phyloP scores from a whole-genome alignment of 805 yeast species.

The Ogataea paraovalis region DNA sequence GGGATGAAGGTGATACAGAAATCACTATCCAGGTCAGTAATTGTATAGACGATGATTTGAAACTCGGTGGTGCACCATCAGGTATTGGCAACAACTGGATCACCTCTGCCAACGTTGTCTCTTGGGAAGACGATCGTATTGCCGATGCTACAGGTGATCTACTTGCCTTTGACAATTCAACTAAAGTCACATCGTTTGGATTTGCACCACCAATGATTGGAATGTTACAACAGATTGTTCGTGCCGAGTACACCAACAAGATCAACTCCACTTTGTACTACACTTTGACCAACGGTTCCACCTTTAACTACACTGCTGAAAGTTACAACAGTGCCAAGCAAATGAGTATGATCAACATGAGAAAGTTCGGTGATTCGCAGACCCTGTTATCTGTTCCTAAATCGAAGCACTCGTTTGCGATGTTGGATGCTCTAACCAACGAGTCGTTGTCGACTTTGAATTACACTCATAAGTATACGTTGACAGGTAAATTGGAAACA shows the following conservation, averaged over 20 bases:
- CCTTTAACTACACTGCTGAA: conserved; percentile 29
- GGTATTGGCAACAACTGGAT: conserved; percentile 56
- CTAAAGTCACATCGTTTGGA: conserved; percentile 30
- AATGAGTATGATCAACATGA: conserved; percentile 37
- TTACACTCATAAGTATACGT: conserved; percentile 27
- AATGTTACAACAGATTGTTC: conserved; percentile 35
- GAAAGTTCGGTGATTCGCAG: conserved; percentile 39
- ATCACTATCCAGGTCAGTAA: conserved; percentile 49
- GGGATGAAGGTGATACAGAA: conserved; percentile 41
- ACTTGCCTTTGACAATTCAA: conserved; percentile 24
- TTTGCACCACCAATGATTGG: conserved; percentile 37
- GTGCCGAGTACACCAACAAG: conserved; percentile 32
- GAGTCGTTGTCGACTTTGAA: conserved; percentile 18
- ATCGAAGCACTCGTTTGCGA: conserved; percentile 23
- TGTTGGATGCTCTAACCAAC: conserved; percentile 20
- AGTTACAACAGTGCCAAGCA: conserved; percentile 30
- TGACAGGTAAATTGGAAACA: conserved; percentile 23
- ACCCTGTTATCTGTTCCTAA: conserved; percentile 21
- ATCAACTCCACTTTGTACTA: conserved; percentile 35
- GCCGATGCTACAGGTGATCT: conserved; percentile 38
- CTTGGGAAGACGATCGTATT: conserved; percentile 48
- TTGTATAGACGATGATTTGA: conserved; percentile 40
- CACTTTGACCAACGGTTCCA: conserved; percentile 36
- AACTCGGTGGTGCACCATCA: conserved; percentile 23
- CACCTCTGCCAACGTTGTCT: conserved; percentile 49